Evolutionary conservation across 2,329 filamentous ascomycete species (phyloP).

Genomic region (Huntiella omanensis): DNA sequence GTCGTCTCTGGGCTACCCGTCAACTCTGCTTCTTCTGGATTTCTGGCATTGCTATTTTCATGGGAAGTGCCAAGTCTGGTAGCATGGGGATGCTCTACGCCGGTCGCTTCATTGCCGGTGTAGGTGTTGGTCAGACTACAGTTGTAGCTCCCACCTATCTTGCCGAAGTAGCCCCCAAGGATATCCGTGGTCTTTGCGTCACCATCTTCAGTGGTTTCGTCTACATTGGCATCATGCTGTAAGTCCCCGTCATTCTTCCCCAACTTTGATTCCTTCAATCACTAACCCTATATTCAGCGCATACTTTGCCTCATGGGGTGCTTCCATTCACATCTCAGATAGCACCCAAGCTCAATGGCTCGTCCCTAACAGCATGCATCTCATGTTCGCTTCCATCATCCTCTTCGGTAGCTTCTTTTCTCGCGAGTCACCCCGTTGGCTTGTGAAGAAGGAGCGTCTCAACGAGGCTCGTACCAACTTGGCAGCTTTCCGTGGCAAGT

Average conservation of each 20-base stretch:
- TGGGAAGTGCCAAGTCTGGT: constrained; percentile 31
- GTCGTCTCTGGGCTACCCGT: constrained; percentile 43
- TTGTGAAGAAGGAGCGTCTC: constrained; percentile 43
- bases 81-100: constrained; percentile 40
- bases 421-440: constrained; percentile 50
- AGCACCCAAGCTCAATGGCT: constrained; percentile 34
- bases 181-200: constrained; percentile 54
- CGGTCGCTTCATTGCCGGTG: constrained; percentile 45
- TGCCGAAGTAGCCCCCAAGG: constrained; percentile 50
- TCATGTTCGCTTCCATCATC: constrained; percentile 60
- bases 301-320: constrained; percentile 56
- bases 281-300: constrained; percentile 20
- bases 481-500: constrained; percentile 40
- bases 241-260: neutral
- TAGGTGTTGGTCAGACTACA: constrained; percentile 47
- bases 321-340: constrained; percentile 28
- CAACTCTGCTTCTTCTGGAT: constrained; percentile 39
- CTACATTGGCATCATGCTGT: constrained; percentile 56
- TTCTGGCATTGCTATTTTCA: constrained; percentile 38
- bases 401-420: constrained; percentile 50
- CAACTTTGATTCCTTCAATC: neutral
- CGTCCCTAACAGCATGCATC: constrained; percentile 54
- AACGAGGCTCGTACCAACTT: constrained; percentile 40
- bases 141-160: constrained; percentile 55
- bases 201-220: constrained; percentile 36